Conservation (phyloP, 116 monocot genomes). For the Trichopus zeylanicus region DNA sequence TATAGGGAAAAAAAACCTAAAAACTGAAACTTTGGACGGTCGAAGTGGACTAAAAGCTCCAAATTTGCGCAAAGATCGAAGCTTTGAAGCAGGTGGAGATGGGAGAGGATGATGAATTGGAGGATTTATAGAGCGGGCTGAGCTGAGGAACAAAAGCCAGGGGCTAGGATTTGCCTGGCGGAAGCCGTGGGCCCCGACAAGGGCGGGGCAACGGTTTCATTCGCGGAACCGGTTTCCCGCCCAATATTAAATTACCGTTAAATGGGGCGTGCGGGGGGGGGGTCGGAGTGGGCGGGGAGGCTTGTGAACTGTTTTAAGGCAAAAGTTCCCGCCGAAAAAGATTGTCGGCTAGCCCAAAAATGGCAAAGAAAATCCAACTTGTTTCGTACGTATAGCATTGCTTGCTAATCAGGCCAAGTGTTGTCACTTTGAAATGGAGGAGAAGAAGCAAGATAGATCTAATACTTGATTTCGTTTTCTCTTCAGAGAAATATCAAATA, state of each 20-base stretch:
- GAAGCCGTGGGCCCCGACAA: background rate
- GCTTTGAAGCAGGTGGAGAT: background rate
- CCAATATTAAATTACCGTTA: slow-evolving; percentile 2
- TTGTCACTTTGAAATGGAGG: too few relatives aligned
- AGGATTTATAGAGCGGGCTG: background rate
- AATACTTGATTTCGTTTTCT: too few relatives aligned
- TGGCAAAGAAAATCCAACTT: too few relatives aligned
- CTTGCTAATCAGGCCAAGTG: too few relatives aligned
- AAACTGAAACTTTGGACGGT: background rate
- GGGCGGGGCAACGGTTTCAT: background rate
- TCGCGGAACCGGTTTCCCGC: background rate
- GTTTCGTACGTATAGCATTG: too few relatives aligned
- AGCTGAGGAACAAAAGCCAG: background rate
- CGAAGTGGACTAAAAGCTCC: background rate
- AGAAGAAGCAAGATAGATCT: too few relatives aligned
- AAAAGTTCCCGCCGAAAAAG: background rate
- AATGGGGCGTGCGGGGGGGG: too few relatives aligned
- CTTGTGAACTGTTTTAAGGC: background rate
- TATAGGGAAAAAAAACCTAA: background rate
- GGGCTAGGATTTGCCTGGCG: background rate
- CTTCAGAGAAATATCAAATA: too few relatives aligned
- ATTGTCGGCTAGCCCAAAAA: too few relatives aligned
- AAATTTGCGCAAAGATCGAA: background rate
- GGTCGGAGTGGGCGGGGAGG: too few relatives aligned
- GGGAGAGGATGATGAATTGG: background rate